Evolutionary conservation across 352 stramenopile genomes (phyloP).

Genomic region (Pythium sukuiense): DNA sequence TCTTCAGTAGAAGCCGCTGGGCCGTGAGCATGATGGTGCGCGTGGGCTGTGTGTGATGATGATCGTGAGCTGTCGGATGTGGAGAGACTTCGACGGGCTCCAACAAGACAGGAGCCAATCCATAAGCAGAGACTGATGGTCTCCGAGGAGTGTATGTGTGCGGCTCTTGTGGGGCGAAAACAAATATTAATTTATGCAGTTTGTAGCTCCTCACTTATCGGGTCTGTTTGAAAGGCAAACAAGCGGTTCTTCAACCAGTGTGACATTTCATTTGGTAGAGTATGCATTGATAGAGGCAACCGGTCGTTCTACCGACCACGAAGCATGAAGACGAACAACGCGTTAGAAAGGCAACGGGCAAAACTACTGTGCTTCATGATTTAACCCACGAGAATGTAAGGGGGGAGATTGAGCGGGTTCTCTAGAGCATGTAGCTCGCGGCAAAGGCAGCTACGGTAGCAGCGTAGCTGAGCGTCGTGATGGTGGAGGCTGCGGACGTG

Average conservation of each 20-base stretch:
- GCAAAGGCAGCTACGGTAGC: not conserved
- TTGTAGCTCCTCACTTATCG: not conserved
- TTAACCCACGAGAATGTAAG: not conserved
- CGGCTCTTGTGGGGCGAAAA: not conserved
- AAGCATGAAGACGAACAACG: not conserved
- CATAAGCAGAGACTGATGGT: conserved; percentile 12
- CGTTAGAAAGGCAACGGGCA: not conserved
- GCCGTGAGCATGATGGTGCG: conserved; percentile 21
- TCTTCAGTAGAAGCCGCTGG: conserved; percentile 12
- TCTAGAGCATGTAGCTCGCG: not conserved
- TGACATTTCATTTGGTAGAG: conserved; percentile 1
- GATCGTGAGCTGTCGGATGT: not conserved
- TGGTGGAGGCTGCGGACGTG: not conserved
- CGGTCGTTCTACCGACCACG: conserved; percentile 2
- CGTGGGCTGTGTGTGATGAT: not conserved
- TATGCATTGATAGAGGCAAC: conserved; percentile 20
- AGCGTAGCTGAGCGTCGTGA: not conserved
- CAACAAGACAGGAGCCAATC: conserved; percentile 2
- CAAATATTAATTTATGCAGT: conserved; percentile 1
- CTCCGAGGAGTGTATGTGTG: conserved; percentile 2
- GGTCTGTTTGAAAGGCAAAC: not conserved
- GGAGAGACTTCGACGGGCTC: not conserved
- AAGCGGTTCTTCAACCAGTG: not conserved
- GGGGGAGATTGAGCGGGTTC: not conserved
- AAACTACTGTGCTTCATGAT: not conserved